A percentile compares a stretch with the other conserved stretches of the same genome.
Conservation (phyloP, 768 basidiomycete genomes). For the Filobasidium floriforme region DNA sequence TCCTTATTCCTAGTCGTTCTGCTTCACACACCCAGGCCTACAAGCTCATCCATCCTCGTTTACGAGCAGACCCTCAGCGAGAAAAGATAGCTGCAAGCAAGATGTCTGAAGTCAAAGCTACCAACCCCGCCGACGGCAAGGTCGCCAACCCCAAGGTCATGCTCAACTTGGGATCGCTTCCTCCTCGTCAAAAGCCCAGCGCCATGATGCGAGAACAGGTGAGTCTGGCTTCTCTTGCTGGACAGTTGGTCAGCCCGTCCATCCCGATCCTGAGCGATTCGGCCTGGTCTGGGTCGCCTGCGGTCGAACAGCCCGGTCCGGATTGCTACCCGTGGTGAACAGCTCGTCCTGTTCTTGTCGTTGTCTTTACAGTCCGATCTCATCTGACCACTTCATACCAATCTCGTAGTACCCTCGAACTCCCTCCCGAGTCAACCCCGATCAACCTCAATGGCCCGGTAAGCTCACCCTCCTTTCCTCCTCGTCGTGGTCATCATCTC, state of each 20-base stretch:
- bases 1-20: no score
- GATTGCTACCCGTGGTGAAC: no score
- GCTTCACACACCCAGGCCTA: no score
- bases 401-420: slow-evolving; percentile 42
- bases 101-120: slow-evolving; percentile 16
- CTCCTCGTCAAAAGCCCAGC: slow-evolving; percentile 45
- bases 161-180: slow-evolving; percentile 46
- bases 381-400: no score
- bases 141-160: slow-evolving; percentile 21
- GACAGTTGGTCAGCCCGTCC: not conserved
- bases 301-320: no score
- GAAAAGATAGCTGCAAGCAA: no score
- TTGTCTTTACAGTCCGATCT: no score
- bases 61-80: no score
- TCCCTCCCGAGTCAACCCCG: slow-evolving; percentile 41
- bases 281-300: not conserved
- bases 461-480: slow-evolving; percentile 34
- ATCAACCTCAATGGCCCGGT: slow-evolving; percentile 48
- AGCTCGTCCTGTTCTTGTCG: no score
- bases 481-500: not conserved
- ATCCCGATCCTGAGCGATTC: not conserved
- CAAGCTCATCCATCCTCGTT: no score
- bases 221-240: slow-evolving; percentile 33
- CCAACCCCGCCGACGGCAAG: slow-evolving; percentile 19
- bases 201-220: slow-evolving; percentile 40